Conservation (phyloP, 2,329 filamentous ascomycete genomes). For the Paracamarosporium sp. region DNA sequence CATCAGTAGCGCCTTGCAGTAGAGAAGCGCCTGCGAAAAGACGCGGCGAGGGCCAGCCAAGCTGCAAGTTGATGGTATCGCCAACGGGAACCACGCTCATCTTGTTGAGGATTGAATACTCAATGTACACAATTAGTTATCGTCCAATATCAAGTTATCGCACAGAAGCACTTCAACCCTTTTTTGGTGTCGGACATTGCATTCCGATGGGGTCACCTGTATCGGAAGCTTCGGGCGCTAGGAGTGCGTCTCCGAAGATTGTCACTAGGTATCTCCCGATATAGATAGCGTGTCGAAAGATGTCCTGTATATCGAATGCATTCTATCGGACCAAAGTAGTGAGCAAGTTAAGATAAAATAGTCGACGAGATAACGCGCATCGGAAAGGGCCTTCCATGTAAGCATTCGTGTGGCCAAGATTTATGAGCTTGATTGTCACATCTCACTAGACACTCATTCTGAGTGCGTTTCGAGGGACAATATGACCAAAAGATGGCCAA, state of each 20-base stretch:
- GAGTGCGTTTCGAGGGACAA: not conserved
- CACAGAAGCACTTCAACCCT: not conserved
- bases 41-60: constrained; percentile 68
- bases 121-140: not conserved
- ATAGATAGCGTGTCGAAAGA: no score
- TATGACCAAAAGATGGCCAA: not conserved
- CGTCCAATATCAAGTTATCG: not conserved
- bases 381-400: no score
- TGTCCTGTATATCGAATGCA: no score
- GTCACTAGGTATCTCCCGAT: no score
- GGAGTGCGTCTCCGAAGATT: not conserved
- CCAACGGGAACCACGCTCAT: not conserved
- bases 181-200: not conserved
- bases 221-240: not conserved
- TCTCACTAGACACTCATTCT: no score
- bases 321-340: no score
- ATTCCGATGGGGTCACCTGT: not conserved
- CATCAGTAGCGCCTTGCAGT: constrained; percentile 61
- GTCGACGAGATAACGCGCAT: no score
- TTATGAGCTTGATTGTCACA: no score
- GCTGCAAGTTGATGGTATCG: constrained; percentile 68
- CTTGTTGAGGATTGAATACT: not conserved
- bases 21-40: constrained; percentile 70
- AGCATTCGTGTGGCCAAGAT: no score
- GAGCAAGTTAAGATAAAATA: no score